Base-by-base conservation (phyloP, 768 basidiomycete genomes). In the Russula griseocarnosa region DNA sequence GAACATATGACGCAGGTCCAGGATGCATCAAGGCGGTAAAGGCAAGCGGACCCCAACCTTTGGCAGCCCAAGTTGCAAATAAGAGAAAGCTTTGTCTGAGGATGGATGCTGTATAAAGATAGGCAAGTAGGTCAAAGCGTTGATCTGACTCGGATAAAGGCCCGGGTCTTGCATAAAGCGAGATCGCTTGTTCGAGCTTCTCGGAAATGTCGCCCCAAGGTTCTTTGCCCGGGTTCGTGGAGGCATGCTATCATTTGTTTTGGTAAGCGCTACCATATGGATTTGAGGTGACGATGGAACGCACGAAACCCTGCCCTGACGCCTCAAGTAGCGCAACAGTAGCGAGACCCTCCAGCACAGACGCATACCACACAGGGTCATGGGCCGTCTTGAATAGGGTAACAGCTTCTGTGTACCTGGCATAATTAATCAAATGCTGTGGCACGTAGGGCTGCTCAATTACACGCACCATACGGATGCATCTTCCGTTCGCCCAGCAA, bases 291-390 rank as follows among this genome's bases (percentile, higher is more conserved):
- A 69, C 59, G 20, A 70, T 60, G 38, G 30, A 24, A 82, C 87
- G 65, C 66, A 92, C 90, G 68, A 86, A 71, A 66, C 86, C 87
- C 69, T 87, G 82, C n/a, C 82, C 85, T 28, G 86, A 81, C 9
- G 88, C 86, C 63, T 96, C 93, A 22, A 97, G 79, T 13, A 96
- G 79, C 10, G 84, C 80, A 32, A 88, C 79, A 3, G 89, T 90
- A 2, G 89, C 90, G 69, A 94, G 74, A 5, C 93, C 92, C 76
- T 99, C 97, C 51, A 92, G 77, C 0, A 87, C 86, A 14, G 88
- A 86, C 0, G 92, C 96, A 72, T 94, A 89, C 96, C 96, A 99
- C 30, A 90, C 79, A 26, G 82, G 75, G 73, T 98, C 96, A 60
- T 85, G 83, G 9, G 84, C 80, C 1, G 79, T 78, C 73, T 87